Evolutionary conservation across 139 green algal species (phyloP).

Genomic region (Auxenochlorella pyrenoidosa): DNA sequence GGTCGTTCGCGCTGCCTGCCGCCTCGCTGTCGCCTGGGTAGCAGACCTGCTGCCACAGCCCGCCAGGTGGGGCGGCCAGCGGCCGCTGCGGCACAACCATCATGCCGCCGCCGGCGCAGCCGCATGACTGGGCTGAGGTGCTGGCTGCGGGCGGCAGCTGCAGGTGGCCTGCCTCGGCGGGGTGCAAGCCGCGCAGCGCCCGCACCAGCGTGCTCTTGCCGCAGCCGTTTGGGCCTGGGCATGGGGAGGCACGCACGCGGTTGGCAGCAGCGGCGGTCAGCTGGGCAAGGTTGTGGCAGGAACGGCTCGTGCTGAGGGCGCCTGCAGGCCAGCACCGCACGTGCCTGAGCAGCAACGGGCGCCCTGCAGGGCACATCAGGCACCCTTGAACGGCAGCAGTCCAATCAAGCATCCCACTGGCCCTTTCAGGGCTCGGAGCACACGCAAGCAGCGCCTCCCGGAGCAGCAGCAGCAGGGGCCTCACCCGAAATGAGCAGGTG

Average conservation of each 20-base stretch:
- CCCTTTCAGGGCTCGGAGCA: neutral
- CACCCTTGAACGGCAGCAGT: no score
- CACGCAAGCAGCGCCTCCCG: no score
- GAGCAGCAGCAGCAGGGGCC: neutral
- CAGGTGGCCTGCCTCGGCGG: neutral
- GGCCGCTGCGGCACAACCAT: slow-evolving; percentile 63
- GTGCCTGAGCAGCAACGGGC: no score
- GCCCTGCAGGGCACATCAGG: no score
- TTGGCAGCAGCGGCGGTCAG: no score
- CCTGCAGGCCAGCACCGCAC: no score
- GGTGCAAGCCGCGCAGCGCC: slow-evolving; percentile 44
- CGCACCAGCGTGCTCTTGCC: slow-evolving; percentile 63
- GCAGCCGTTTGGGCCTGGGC: slow-evolving; percentile 54
- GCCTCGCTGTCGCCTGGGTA: slow-evolving; percentile 47
- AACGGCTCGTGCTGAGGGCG: no score
- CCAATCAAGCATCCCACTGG: neutral
- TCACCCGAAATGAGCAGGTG: slow-evolving; percentile 42
- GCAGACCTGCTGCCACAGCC: slow-evolving; percentile 62
- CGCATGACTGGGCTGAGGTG: neutral
- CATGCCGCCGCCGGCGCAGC: slow-evolving; percentile 5
- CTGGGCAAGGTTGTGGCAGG: no score
- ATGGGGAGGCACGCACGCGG: no score
- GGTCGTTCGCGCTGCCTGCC: neutral
- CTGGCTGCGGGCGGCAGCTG: neutral
- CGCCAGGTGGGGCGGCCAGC: slow-evolving; percentile 59